Base-by-base conservation (phyloP, 2,329 filamentous ascomycete genomes). In the Arthroderma sp. region DNA sequence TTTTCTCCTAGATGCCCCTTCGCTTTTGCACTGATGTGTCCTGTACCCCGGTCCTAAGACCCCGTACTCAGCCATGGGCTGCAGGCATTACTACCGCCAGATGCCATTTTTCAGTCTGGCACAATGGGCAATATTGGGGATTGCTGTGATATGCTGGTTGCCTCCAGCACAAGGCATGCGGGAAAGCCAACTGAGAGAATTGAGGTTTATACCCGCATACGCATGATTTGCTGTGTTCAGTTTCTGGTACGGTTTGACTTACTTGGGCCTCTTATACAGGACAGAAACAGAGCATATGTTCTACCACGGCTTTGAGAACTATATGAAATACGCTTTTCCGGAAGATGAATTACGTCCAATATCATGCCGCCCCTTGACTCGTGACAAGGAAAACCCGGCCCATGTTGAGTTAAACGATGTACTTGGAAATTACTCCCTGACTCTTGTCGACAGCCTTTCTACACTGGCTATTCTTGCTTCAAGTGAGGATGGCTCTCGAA, bases 241-340 rank as follows among this genome's bases (percentile, higher is more conserved):
- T 34, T 34, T 11, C 32, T 22, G 15, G 15, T 22, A 22, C 6
- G 44, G 32, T 43, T 9, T 15, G 28, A 28, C 22, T 37, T n/a
- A 28, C 28, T 29, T n/a, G 8, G 15, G 22, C 15, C 27, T 40
- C 9, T 27, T 33, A 4, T 43, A 15, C 46, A 65, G 67, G 51
- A 63, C 63, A 54, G 68, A 70, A 54, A 67, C 67, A 43, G 67
- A 71, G 51, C 63, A 85, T 54, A 86, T 96, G 74, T 96, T 96
- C 70, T 94, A 94, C 64, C 91, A 98, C 71, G 91, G 91, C 48
- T 96, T 81, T 68, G 80, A 88, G 66, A 94, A 89, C 63, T 98
- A 98, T 69, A 91, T 95, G 80, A 68, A 77, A 52, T 74, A 94
- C 63, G 91, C 88, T 47, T 98, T 95, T 58, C 91, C 91, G 8